Conservation (phyloP, 1,139 yeast species). For the Yamadazyma spencermartinsiae region DNA sequence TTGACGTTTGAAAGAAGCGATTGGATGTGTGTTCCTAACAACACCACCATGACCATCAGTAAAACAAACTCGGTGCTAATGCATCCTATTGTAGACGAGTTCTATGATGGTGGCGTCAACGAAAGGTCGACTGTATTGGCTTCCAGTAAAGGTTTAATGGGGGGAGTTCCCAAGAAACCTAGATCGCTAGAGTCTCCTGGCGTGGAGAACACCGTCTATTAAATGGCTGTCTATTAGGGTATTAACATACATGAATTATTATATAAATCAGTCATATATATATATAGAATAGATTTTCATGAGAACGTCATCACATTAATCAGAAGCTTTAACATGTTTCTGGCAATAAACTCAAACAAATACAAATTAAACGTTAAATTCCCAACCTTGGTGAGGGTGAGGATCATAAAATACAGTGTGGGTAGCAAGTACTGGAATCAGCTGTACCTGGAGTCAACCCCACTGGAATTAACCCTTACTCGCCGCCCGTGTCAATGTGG, state of each 20-base stretch:
- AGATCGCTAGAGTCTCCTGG: conserved; percentile 1
- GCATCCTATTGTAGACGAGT: conserved; percentile 91
- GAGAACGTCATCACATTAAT: conserved; percentile 1
- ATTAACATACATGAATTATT: neutral
- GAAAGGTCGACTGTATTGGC: conserved; percentile 81
- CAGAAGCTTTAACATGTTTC: neutral
- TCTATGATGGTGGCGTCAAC: conserved; percentile 66
- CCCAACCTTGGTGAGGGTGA: too few relatives aligned
- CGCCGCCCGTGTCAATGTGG: conserved; percentile 40
- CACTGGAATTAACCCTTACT: conserved; percentile 29
- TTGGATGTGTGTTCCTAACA: conserved; percentile 97
- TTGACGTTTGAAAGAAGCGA: conserved; percentile 94
- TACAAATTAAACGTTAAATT: neutral
- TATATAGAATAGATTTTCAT: neutral
- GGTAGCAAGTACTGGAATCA: too few relatives aligned
- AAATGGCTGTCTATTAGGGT: neutral
- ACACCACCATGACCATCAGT: conserved; percentile 79
- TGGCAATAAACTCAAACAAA: neutral
- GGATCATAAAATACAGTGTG: neutral
- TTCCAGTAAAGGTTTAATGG: conserved; percentile 88
- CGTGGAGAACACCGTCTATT: neutral
- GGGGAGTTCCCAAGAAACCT: conserved; percentile 47
- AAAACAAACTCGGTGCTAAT: conserved; percentile 77
- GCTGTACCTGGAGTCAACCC: neutral
- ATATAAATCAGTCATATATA: neutral